Evolutionary conservation across 495 filamentous ascomycete genomes (phyloP).

Genomic region (Penicillium samsonianum): DNA sequence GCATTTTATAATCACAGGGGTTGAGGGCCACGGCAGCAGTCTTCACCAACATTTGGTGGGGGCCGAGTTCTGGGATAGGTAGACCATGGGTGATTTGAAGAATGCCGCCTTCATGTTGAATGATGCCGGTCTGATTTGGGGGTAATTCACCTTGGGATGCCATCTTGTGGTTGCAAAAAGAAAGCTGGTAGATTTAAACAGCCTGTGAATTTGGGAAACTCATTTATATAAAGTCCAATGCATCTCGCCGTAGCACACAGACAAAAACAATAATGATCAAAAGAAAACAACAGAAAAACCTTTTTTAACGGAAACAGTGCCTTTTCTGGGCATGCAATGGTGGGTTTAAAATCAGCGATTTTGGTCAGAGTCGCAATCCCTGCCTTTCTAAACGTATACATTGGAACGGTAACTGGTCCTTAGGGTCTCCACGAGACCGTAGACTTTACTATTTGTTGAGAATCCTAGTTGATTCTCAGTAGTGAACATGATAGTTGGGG

Average conservation of each 20-base stretch:
- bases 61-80: slow-evolving; percentile 24
- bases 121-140: slow-evolving; percentile 19
- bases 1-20: slow-evolving; percentile 49
- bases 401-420: neutral
- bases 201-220: neutral
- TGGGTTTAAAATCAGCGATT: neutral
- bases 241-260: neutral
- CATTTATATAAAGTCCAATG: neutral
- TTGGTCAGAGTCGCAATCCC: neutral
- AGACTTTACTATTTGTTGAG: neutral
- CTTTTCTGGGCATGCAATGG: neutral
- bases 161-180: neutral
- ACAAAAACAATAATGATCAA: neutral
- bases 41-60: slow-evolving; percentile 31
- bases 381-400: neutral
- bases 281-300: neutral
- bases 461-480: neutral
- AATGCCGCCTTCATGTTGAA: slow-evolving; percentile 25
- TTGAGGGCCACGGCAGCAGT: slow-evolving; percentile 47
- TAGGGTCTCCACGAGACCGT: neutral
- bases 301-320: neutral
- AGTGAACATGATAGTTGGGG: neutral
- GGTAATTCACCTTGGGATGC: neutral
- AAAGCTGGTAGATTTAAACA: neutral
- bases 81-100: slow-evolving; percentile 20